Evolutionary conservation across 768 basidiomycete species (phyloP), one percentile per base, ranked within the genome.

Genomic region (Termitomyces sp.): DNA sequence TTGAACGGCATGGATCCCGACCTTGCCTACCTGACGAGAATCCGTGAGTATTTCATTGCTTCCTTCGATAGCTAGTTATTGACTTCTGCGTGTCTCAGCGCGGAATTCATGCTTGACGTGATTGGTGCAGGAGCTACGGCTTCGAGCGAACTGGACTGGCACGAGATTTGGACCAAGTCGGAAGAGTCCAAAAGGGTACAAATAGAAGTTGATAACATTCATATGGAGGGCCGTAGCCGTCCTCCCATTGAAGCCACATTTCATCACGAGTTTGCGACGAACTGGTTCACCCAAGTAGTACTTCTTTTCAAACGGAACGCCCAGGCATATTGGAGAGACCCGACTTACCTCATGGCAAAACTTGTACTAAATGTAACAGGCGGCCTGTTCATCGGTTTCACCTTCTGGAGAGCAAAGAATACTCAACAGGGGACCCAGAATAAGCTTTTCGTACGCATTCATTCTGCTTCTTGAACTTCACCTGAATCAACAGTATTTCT

Each of bases 41-140:
- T 63, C 91, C 92, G 86, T 87, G 59, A 55, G 77, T 28, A 14
- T 20, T 35, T 26, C n/a, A 18, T 57, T 20, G 10, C 7, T 45
- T 11, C 22, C 14, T n/a, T 41, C 10, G 30, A n/a, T 9, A n/a
- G 10, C 9, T 10, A 16, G 24, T 43, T 22, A 30, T 7, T 41
- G 11, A 26, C 18, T 46, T 24, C 41, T 5, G 5, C 28, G 24
- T n/a, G n/a, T n/a, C n/a, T 30, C 46, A 84, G 83, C 40, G 83
- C 83, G 30, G 83, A 85, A 59, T 85, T 78, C 59, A 84, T 85
- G 76, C 77, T 90, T 20, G 84, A 86, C 28, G 86, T 83, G 46
- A 90, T 90, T 56, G 89, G 88, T 18, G 87, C 89, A 30, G 88
- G 88, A 3, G 83, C 83, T 1, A 84, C 86, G 1, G 81, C 84